Percentiles rank a stretch among this genome's conserved stretches.
These are phyloP conservation scores for Linderina pennispora DNA, from an alignment of 192 early-diverging fungal genomes.

Conservation along the genomic window DNA sequence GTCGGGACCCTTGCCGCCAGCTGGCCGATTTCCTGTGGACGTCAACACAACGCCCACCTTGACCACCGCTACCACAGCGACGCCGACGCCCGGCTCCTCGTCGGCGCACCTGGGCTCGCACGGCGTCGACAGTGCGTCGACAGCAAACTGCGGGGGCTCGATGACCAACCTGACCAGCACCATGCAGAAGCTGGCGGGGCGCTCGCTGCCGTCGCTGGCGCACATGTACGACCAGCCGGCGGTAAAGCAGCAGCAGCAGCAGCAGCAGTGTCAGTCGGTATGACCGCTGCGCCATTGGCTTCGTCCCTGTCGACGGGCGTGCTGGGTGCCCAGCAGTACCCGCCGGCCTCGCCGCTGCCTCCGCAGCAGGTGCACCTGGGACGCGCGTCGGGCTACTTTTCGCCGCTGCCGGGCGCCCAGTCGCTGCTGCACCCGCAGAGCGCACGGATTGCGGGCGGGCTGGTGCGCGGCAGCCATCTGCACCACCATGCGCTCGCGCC, in stretches of 20 bases:
- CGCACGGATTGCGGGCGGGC: constrained; percentile 1
- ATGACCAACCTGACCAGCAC: too few species aligned
- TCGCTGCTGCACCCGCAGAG: constrained; percentile 30
- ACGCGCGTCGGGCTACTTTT: constrained; percentile 12
- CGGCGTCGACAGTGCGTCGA: constrained; percentile 28
- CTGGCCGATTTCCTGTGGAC: constrained; percentile 25
- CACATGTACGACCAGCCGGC: neutral
- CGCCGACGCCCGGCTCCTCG: constrained; percentile 38
- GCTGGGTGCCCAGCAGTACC: constrained; percentile 9
- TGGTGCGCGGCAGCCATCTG: constrained; percentile 6
- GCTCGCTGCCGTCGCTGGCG: constrained; percentile 33
- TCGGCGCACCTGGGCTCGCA: constrained; percentile 25
- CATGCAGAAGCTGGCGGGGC: constrained; percentile 23
- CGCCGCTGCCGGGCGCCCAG: constrained; percentile 36
- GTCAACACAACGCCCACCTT: constrained; percentile 33
- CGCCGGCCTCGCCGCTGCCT: constrained; percentile 13
- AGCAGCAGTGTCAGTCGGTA: neutral
- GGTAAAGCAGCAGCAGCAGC: constrained; percentile 1
- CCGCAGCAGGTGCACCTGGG: constrained; percentile 13
- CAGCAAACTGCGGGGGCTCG: too few species aligned
- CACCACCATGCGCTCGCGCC: too few species aligned
- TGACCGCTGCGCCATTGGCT: too few species aligned
- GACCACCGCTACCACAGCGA: constrained; percentile 35
- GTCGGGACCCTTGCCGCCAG: neutral
- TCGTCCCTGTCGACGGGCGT: too few species aligned